These are phyloP conservation scores for Tetramitus jugosus DNA, from an alignment of 208 protist genomes.

Conservation along the genomic window DNA sequence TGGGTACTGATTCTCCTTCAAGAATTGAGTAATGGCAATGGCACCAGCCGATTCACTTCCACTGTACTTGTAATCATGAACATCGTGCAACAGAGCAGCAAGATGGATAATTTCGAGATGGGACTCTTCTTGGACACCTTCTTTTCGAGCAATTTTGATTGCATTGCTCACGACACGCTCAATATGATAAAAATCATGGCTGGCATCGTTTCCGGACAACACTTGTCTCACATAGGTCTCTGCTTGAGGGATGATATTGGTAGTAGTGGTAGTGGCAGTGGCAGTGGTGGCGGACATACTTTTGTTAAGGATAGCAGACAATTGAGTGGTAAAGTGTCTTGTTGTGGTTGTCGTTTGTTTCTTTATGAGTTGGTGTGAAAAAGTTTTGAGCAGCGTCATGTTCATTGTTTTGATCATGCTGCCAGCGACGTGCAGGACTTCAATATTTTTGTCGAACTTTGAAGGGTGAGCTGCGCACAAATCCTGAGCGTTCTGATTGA, in stretches of 20 bases:
- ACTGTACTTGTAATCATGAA: slow-evolving; percentile 46
- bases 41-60: neutral
- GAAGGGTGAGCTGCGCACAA: no score
- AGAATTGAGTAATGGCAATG: slow-evolving; percentile 25
- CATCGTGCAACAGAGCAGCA: slow-evolving; percentile 43
- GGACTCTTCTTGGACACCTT: neutral
- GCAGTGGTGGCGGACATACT: no score
- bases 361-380: no score
- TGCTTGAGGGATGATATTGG: neutral
- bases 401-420: no score
- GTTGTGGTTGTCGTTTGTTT: no score
- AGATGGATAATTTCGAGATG: slow-evolving; percentile 37
- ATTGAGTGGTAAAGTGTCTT: no score
- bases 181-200: slow-evolving; percentile 37
- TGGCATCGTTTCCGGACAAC: slow-evolving; percentile 21
- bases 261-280: no score
- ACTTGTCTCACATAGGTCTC: neutral
- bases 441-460: no score
- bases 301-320: no score
- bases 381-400: no score
- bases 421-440: no score
- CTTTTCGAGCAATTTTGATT: slow-evolving; percentile 26
- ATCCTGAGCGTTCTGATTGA: no score
- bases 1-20: slow-evolving; percentile 14
- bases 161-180: slow-evolving; percentile 30